These are phyloP conservation scores for Irpex rosettiformis DNA, from an alignment of 1,284 basidiomycete species.

Conservation along the genomic window DNA sequence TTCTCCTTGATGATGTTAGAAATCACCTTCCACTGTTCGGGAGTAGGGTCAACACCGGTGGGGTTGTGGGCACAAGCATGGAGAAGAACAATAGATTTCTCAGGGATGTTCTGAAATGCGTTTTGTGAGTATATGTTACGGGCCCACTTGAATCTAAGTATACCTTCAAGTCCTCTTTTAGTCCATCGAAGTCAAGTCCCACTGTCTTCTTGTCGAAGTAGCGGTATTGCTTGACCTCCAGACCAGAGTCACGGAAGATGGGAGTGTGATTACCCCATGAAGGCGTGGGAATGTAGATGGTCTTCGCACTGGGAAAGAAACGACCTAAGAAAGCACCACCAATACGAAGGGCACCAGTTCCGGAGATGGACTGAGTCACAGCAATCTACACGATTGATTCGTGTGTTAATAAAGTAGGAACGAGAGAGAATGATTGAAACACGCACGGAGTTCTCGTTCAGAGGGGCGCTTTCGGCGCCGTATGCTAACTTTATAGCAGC, in stretches of 20 bases:
- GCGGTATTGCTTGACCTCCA: conserved; percentile 90
- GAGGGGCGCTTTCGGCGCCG: conserved; percentile 75
- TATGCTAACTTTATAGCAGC: conserved; percentile 92
- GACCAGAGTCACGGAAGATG: conserved; percentile 85
- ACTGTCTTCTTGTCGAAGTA: conserved; percentile 97
- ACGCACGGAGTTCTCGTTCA: conserved; percentile 76
- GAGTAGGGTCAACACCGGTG: conserved; percentile 94
- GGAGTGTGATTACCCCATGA: conserved; percentile 98
- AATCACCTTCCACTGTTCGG: conserved; percentile 91
- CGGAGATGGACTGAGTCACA: conserved; percentile 95
- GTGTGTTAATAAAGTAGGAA: conserved; percentile 8
- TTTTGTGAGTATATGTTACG: background rate
- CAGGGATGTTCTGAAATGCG: conserved; percentile 72
- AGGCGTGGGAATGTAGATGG: conserved; percentile 91
- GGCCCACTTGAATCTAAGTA: conserved; percentile 17
- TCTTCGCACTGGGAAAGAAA: conserved; percentile 86
- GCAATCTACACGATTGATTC: conserved; percentile 58
- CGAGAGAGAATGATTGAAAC: conserved; percentile 5
- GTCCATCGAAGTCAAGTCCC: conserved; percentile 89
- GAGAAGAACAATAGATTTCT: conserved; percentile 78
- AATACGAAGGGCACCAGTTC: conserved; percentile 96
- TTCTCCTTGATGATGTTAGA: conserved; percentile 87
- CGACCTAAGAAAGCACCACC: conserved; percentile 92
- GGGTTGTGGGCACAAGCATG: conserved; percentile 98
- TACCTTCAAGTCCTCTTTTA: conserved; percentile 85